Conservation (phyloP, 1,284 basidiomycete genomes). For the Fomitiporia mediterranea region DNA sequence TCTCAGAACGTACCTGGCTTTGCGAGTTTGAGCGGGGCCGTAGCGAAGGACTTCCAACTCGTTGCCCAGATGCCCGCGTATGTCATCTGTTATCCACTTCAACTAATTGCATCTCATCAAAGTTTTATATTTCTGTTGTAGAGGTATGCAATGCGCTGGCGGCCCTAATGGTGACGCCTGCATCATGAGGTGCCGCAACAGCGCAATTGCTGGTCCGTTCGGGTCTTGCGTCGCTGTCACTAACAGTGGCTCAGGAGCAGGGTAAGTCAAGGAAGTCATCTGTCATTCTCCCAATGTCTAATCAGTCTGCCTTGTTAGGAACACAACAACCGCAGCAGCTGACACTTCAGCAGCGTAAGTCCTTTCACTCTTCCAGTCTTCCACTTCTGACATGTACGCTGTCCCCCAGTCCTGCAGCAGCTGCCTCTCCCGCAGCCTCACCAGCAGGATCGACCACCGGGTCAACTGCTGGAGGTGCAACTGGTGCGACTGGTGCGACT, state of each 20-base stretch:
- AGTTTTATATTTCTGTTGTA: neutral
- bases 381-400: no score
- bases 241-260: slow-evolving; percentile 8
- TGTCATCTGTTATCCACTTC: neutral
- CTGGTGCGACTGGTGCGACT: neutral
- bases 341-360: no score
- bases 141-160: slow-evolving; percentile 24
- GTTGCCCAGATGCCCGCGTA: slow-evolving; percentile 23
- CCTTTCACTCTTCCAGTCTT: no score
- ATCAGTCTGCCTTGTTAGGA: neutral
- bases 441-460: neutral
- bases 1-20: slow-evolving; percentile 25
- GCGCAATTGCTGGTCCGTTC: slow-evolving; percentile 26
- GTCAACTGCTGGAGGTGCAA: neutral
- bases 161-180: slow-evolving; percentile 26
- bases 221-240: slow-evolving; percentile 26
- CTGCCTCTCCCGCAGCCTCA: neutral
- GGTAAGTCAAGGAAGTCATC: neutral
- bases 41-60: slow-evolving; percentile 25
- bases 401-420: no score
- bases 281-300: neutral
- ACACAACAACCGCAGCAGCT: neutral
- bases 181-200: slow-evolving; percentile 26
- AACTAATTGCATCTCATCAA: neutral
- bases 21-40: slow-evolving; percentile 21